A percentile compares a stretch with the other conserved stretches of the same genome.
phyloP scores from a whole-genome alignment of 1,284 basidiomycete species.

The Cutaneotrichosporon dermatis region DNA sequence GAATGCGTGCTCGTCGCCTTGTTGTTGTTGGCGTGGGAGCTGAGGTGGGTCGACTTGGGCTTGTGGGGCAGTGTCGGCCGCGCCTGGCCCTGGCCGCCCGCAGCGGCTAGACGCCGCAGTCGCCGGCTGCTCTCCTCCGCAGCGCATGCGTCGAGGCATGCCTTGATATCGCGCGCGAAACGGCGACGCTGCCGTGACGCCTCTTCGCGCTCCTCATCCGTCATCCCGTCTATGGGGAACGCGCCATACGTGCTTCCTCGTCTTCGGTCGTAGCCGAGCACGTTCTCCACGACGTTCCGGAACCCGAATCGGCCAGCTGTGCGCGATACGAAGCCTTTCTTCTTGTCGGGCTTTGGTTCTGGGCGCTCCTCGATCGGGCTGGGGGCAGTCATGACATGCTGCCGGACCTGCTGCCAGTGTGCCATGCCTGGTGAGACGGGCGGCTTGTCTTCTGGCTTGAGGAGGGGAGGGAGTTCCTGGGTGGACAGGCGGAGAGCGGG shows the following conservation, averaged over 20 bases:
- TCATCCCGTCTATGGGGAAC: slow-evolving; percentile 12
- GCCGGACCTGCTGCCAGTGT: slow-evolving; percentile 44
- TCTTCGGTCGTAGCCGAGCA: slow-evolving; percentile 35
- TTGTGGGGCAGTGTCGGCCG: background rate
- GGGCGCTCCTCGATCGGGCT: slow-evolving; percentile 29
- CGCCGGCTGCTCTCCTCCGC: slow-evolving; percentile 35
- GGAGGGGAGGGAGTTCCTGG: background rate
- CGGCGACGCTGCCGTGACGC: slow-evolving; percentile 36
- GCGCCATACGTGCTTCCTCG: slow-evolving; percentile 15
- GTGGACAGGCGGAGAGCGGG: background rate
- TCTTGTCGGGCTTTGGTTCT: background rate
- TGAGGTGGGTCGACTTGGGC: slow-evolving; percentile 21
- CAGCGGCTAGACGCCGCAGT: slow-evolving; percentile 17
- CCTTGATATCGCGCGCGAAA: slow-evolving; percentile 40
- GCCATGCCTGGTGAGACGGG: slow-evolving; percentile 30
- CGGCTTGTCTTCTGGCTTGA: slow-evolving; percentile 7
- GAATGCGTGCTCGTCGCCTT: background rate
- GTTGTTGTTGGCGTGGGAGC: background rate
- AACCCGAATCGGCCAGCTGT: slow-evolving; percentile 40
- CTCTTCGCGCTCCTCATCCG: slow-evolving; percentile 36
- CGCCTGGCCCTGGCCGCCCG: background rate
- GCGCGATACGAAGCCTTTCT: slow-evolving; percentile 33
- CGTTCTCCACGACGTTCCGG: slow-evolving; percentile 36
- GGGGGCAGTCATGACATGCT: slow-evolving; percentile 33
- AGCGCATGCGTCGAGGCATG: slow-evolving; percentile 38